These are phyloP conservation scores for Boletus barrowsii DNA, from an alignment of 768 basidiomycete species.

Conservation along the genomic window DNA sequence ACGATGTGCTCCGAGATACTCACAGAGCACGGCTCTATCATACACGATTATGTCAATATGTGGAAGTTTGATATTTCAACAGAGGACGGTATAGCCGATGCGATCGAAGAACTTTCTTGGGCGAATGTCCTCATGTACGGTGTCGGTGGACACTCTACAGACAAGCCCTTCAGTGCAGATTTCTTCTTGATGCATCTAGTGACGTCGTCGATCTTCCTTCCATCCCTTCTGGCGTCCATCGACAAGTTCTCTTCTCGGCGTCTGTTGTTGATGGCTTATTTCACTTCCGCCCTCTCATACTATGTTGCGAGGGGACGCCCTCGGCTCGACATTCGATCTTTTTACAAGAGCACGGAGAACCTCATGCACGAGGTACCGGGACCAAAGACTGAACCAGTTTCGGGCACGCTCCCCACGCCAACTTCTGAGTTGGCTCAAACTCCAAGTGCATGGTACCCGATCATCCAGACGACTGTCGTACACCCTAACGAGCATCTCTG, in stretches of 20 bases:
- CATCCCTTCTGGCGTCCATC: conserved; percentile 43
- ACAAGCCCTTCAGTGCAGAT: conserved; percentile 57
- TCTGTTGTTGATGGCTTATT: conserved; percentile 29
- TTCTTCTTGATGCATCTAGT: conserved; percentile 72
- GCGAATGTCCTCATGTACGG: conserved; percentile 55
- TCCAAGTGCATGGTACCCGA: conserved; percentile 56
- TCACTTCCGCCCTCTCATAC: conserved; percentile 24
- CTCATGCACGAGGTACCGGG: conserved; percentile 35
- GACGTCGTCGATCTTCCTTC: conserved; percentile 62
- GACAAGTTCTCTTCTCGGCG: conserved; percentile 23
- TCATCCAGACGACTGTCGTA: conserved; percentile 50
- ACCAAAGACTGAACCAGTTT: conserved; percentile 21
- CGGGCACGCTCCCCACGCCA: conserved; percentile 26
- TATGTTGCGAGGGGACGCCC: conserved; percentile 37
- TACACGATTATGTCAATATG: conserved; percentile 41
- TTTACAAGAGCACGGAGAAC: conserved; percentile 28
- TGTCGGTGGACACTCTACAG: conserved; percentile 46
- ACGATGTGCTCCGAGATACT: conserved; percentile 30
- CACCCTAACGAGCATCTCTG: conserved; percentile 57
- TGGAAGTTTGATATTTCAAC: conserved; percentile 44
- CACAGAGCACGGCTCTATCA: conserved; percentile 33
- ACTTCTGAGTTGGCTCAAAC: conserved; percentile 35
- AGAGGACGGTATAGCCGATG: conserved; percentile 40
- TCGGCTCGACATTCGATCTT: conserved; percentile 26
- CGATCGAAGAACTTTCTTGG: conserved; percentile 65